These are phyloP conservation scores for Haplographium delicatum DNA, from an alignment of 495 filamentous ascomycete species.

Conservation along the genomic window DNA sequence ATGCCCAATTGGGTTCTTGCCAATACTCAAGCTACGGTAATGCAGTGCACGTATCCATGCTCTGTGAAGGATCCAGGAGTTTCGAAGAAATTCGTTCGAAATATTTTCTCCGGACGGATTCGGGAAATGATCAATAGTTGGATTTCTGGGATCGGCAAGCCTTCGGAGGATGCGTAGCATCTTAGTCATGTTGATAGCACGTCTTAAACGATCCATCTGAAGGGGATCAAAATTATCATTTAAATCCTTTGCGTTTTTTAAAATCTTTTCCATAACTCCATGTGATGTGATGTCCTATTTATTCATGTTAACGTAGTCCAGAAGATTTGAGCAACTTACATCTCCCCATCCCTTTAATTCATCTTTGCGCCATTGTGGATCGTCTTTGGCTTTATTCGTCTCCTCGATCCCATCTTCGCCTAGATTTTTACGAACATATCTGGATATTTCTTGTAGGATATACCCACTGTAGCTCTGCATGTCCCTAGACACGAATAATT, in stretches of 20 bases:
- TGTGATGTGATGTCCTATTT: too few species aligned
- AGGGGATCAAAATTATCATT: too few species aligned
- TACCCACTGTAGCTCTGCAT: background rate
- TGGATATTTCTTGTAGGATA: background rate
- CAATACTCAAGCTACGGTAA: constrained; percentile 8
- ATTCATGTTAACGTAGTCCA: too few species aligned
- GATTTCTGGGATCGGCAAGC: background rate
- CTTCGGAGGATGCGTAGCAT: background rate
- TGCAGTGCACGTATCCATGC: constrained; percentile 15
- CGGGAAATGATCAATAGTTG: background rate
- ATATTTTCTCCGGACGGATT: background rate
- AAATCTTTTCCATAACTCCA: too few species aligned
- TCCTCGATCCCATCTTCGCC: too few species aligned
- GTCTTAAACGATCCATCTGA: background rate
- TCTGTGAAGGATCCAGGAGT: constrained; percentile 10
- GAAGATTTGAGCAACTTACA: background rate
- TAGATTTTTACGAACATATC: too few species aligned
- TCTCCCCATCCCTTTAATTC: background rate
- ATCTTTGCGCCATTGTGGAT: background rate
- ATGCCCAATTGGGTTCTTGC: background rate
- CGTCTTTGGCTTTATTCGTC: too few species aligned
- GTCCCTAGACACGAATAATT: background rate
- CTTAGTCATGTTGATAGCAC: too few species aligned
- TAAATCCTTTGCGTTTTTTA: too few species aligned
- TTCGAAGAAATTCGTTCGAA: background rate